Base-by-base conservation (phyloP, 352 stramenopile genomes). In the Pythium guiyangense region DNA sequence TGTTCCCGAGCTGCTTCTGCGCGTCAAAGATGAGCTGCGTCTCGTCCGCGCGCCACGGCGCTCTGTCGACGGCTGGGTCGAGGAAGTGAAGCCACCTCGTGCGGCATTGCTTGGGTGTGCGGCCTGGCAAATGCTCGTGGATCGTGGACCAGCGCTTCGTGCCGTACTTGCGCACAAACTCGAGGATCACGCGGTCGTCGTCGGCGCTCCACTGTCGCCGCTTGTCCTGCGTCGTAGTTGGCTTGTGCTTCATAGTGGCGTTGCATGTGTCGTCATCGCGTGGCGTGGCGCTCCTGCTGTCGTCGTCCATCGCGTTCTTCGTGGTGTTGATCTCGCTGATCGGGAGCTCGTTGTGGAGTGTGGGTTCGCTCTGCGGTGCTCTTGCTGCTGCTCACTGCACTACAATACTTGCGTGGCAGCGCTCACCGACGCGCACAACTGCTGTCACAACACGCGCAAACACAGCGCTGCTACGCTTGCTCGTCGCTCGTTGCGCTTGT, bases 71-170 rank as follows among this genome's bases (percentile, higher is more conserved):
- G 18, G 79, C 73, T 6, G 93, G 90, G 64, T 98, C 92, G 18
- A 98, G 63, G 49, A 97, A 96, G 69, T 98, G 98, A 59, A 96
- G 86, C 93, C 93, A 98, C 11, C 67, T 70, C 52, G 98, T 97
- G 47, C 96, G 80, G 80, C 96, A 99, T 69, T 99, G 96, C 71
- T 99, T 99, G 27, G 91, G 91, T 35, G 97, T 97, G 49, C 97
- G 77, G 1, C 88, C 94, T 1, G 94, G 92, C 50, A 99, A 73
- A 40, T 96, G 65, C 40, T 82, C 66, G 4, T 94, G 90, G 74
- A 99, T 99, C 37, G 90, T 77, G 18, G 91, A 93, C 96, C 96
- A 99, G 53, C 78, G 69, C 67, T 92, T 94, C 15, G 76, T 88
- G 52, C 87, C 87, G 66, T 78, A 81, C 4, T 82, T 64, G 17